Conservation (phyloP, 2,329 filamentous ascomycete species). For the Aureobasidium zeae region DNA sequence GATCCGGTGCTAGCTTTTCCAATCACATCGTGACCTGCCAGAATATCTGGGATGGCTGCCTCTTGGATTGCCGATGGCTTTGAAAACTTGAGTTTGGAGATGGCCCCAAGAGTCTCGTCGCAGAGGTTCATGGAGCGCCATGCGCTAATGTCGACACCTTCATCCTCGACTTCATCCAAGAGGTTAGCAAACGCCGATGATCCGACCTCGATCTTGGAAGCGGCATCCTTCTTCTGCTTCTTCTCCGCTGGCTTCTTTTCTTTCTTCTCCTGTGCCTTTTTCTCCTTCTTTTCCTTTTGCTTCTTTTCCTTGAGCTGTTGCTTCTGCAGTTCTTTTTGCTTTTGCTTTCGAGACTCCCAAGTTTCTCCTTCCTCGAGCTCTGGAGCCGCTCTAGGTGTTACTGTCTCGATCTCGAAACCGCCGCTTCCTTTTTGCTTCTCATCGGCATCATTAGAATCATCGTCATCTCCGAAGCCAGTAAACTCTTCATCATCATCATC, state of each 20-base stretch:
- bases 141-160: conserved; percentile 62
- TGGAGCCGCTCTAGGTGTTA: conserved; percentile 6
- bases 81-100: conserved; percentile 70
- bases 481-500: conserved; percentile 50
- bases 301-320: conserved; percentile 19
- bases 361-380: conserved; percentile 23
- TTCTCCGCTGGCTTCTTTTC: conserved; percentile 15
- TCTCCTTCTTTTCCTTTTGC: conserved; percentile 21
- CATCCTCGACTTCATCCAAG: conserved; percentile 36
- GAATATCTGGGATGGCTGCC: conserved; percentile 68
- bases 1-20: conserved; percentile 95
- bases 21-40: conserved; percentile 80
- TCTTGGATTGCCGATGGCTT: conserved; percentile 76
- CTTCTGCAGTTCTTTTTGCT: conserved; percentile 24
- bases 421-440: background rate
- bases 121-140: conserved; percentile 73
- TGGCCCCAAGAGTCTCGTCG: conserved; percentile 57
- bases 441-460: conserved; percentile 22
- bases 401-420: conserved; percentile 1
- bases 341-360: conserved; percentile 20
- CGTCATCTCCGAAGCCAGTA: conserved; percentile 58
- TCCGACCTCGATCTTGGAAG: conserved; percentile 18
- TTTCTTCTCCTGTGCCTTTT: conserved; percentile 22
- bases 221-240: conserved; percentile 19
- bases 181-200: conserved; percentile 43